A percentile compares a stretch with the other conserved stretches of the same genome.
Conservation (phyloP, 1,139 yeast genomes). For the Kurtzmaniella quercitrusa region DNA sequence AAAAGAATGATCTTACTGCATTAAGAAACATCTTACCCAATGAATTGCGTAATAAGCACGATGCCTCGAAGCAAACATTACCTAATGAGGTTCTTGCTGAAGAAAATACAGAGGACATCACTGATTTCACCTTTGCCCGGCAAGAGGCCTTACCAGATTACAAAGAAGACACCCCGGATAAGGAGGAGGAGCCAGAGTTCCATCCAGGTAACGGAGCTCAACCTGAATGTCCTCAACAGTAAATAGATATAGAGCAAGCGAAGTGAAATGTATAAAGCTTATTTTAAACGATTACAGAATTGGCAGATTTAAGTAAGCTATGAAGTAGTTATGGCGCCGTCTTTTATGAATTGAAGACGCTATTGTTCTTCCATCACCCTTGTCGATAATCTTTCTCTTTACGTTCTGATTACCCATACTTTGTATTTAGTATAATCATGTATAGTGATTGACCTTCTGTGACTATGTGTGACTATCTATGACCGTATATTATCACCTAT, state of each 20-base stretch:
- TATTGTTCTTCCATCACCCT: no score
- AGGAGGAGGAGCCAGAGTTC: slow-evolving; percentile 14
- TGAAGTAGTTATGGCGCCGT: no score
- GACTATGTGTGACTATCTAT: no score
- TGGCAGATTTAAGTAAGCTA: no score
- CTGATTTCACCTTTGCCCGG: slow-evolving; percentile 36
- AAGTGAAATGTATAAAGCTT: no score
- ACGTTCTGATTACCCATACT: no score
- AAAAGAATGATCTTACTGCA: slow-evolving; percentile 53
- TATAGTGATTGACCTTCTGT: no score
- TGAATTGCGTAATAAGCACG: slow-evolving; percentile 21
- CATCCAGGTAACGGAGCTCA: slow-evolving; percentile 17
- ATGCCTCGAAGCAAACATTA: slow-evolving; percentile 20
- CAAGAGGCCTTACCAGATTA: slow-evolving; percentile 33
- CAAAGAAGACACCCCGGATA: slow-evolving; percentile 15
- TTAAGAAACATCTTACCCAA: slow-evolving; percentile 55
- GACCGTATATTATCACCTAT: no score
- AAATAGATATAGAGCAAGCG: slow-evolving; percentile 6
- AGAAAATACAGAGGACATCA: slow-evolving; percentile 37
- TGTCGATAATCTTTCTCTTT: no score
- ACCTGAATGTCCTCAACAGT: slow-evolving; percentile 44
- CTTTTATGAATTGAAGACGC: no score
- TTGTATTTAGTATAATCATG: no score
- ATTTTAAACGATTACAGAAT: no score
- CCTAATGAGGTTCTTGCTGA: slow-evolving; percentile 25